phyloP scores from a whole-genome alignment of 2,329 filamentous ascomycete species.

The Botryotinia globosa region DNA sequence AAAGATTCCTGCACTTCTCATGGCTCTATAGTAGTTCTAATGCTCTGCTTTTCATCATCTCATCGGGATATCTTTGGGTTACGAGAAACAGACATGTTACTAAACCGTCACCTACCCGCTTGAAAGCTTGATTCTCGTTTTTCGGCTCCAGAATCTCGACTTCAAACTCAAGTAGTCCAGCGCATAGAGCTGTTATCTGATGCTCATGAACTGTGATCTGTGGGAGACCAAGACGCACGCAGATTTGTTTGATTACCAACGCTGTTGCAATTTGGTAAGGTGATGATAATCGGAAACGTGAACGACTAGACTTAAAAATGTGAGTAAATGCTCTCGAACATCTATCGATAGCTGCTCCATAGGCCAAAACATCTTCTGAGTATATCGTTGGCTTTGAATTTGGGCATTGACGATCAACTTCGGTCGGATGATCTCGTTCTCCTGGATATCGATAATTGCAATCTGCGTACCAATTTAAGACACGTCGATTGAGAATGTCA shows the following conservation, averaged over 20 bases:
- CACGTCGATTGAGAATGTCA: background rate
- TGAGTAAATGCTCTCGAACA: background rate
- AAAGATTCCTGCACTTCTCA: background rate
- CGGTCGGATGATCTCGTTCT: background rate
- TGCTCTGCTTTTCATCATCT: background rate
- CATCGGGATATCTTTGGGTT: background rate
- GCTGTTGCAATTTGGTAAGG: background rate
- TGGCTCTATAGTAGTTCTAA: background rate
- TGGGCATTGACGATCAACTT: background rate
- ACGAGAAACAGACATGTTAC: background rate
- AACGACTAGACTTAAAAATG: background rate
- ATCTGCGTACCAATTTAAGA: background rate
- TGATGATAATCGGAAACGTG: background rate
- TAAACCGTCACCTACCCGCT: background rate
- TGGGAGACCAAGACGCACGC: background rate
- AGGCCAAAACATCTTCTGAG: background rate
- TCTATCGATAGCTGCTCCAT: background rate
- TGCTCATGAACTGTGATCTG: background rate
- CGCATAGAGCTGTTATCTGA: background rate
- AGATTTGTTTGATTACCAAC: background rate
- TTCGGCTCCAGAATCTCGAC: background rate
- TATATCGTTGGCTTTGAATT: background rate
- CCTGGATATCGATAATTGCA: background rate
- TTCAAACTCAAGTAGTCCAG: background rate
- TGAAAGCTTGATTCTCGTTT: background rate